phyloP scores from a whole-genome alignment of 1,284 basidiomycete species.

The Cryptococcus sp. region DNA sequence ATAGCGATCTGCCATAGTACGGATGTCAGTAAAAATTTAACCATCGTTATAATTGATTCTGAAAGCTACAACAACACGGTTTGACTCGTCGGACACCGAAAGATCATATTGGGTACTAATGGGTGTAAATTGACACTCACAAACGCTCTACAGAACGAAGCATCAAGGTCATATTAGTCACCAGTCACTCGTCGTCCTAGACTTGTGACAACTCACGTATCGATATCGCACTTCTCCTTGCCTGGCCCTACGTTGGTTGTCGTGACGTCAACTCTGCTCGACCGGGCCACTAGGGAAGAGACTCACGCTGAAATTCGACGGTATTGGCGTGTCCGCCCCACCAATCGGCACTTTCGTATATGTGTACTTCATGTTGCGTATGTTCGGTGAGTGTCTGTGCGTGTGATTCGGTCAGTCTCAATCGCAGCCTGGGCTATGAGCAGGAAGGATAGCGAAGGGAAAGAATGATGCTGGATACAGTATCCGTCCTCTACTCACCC shows the following conservation, averaged over 20 bases:
- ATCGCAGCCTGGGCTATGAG: not conserved
- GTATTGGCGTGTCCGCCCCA: constrained; percentile 81
- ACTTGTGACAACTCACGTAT: constrained; percentile 64
- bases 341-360: constrained; percentile 70
- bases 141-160: constrained; percentile 31
- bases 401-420: no score
- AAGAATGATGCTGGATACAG: not conserved
- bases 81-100: not conserved
- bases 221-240: constrained; percentile 62
- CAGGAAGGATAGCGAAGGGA: not conserved
- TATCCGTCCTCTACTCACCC: constrained; percentile 57
- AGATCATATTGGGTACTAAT: not conserved
- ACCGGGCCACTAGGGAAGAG: no score
- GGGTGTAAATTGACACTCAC: constrained; percentile 39
- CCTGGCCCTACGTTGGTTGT: constrained; percentile 46
- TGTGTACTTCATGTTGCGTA: constrained; percentile 74
- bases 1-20: constrained; percentile 63
- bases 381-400: constrained; percentile 68
- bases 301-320: constrained; percentile 59
- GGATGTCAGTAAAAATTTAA: no score
- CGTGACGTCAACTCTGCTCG: not conserved
- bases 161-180: no score
- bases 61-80: no score
- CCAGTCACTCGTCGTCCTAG: no score
- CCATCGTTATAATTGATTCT: no score